These are phyloP conservation scores for Citropsis articulata DNA, from an alignment of 345 rosid species.

Conservation along the genomic window DNA sequence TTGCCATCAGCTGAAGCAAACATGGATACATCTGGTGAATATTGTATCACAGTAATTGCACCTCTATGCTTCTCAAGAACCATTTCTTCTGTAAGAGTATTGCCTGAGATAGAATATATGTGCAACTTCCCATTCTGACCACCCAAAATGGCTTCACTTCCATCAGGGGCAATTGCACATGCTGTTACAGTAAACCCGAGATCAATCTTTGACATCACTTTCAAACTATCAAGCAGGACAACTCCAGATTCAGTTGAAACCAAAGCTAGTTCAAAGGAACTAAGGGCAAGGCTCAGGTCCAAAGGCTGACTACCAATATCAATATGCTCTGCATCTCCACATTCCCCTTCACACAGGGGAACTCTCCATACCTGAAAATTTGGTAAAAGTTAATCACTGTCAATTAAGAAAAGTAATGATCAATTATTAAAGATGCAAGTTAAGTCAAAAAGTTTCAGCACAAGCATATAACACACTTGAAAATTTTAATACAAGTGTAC, in stretches of 20 bases:
- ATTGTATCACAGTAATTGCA: slow-evolving; percentile 55
- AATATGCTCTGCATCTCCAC: slow-evolving; percentile 42
- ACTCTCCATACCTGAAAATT: slow-evolving; percentile 54
- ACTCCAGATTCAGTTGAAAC: slow-evolving; percentile 58
- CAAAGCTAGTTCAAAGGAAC: slow-evolving; percentile 39
- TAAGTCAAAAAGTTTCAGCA: not conserved
- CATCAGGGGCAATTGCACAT: slow-evolving; percentile 60
- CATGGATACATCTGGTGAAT: slow-evolving; percentile 72
- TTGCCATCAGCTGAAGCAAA: slow-evolving; percentile 70
- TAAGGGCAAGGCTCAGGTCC: slow-evolving; percentile 54
- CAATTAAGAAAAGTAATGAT: not conserved
- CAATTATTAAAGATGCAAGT: not conserved
- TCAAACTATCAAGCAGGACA: slow-evolving; percentile 49
- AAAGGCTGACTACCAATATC: slow-evolving; percentile 59
- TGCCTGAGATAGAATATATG: slow-evolving; percentile 52
- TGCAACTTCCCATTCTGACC: slow-evolving; percentile 74
- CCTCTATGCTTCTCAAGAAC: slow-evolving; percentile 72
- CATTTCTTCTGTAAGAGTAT: slow-evolving; percentile 52
- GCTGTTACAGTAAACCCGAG: slow-evolving; percentile 61
- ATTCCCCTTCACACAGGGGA: slow-evolving; percentile 38
- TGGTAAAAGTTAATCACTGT: not conserved
- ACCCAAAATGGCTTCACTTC: slow-evolving; percentile 67
- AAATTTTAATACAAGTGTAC: no score
- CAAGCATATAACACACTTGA: not conserved
- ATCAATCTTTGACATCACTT: slow-evolving; percentile 41